Conservation (phyloP, 2,329 filamentous ascomycete species). For the Fusarium nurragi region DNA sequence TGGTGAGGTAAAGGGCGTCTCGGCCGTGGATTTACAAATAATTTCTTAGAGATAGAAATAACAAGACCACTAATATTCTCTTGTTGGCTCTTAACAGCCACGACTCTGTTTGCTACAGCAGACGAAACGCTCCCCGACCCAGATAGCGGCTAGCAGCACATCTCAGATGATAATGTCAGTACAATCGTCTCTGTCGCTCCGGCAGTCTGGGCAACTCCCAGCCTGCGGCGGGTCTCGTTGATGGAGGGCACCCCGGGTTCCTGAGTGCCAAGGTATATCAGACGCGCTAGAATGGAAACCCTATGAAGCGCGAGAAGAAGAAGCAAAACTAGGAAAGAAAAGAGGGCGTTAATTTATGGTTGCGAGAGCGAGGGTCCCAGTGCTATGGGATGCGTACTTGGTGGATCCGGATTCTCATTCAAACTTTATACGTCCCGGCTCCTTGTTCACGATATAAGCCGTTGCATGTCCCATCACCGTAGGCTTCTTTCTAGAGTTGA, state of each 20-base stretch:
- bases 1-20: constrained; percentile 9
- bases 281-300: constrained; percentile 28
- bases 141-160: neutral
- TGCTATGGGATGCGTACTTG: too few species aligned
- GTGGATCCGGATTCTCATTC: constrained; percentile 8
- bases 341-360: neutral
- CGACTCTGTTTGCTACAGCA: neutral
- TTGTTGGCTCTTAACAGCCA: neutral
- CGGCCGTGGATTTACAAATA: neutral
- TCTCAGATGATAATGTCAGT: too few species aligned
- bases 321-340: neutral
- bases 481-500: neutral
- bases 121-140: neutral
- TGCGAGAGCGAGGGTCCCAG: too few species aligned
- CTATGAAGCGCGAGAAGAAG: constrained; percentile 8
- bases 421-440: constrained; percentile 9
- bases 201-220: too few species aligned
- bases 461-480: constrained; percentile 13
- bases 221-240: constrained; percentile 3
- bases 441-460: constrained; percentile 30
- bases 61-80: constrained; percentile 1
- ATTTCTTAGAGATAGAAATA: too few species aligned
- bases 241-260: constrained; percentile 16
- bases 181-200: too few species aligned
- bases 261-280: constrained; percentile 19